Conservation (phyloP, 257 asterid species). For the Solanum clarkiae region DNA sequence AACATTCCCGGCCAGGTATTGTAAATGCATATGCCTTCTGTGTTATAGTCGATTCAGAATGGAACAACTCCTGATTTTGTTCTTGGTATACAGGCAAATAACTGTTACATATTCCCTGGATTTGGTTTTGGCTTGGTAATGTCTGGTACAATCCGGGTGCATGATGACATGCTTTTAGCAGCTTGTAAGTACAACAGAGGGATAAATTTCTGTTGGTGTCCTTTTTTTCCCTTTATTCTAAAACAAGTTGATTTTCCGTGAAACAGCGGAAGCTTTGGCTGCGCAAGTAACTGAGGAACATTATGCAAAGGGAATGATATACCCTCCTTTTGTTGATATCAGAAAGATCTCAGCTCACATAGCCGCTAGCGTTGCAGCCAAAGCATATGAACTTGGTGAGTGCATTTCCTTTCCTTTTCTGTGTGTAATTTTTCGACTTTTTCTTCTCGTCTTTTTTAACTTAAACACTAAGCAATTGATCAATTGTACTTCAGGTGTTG, state of each 20-base stretch:
- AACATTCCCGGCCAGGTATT: slow-evolving; percentile 81
- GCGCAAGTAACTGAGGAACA: slow-evolving; percentile 85
- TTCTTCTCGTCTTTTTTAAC: background rate
- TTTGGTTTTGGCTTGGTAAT: slow-evolving; percentile 89
- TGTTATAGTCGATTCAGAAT: background rate
- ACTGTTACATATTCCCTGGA: slow-evolving; percentile 95
- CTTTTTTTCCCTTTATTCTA: background rate
- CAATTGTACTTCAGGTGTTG: slow-evolving; percentile 41
- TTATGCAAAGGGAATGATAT: slow-evolving; percentile 83
- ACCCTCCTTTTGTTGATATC: slow-evolving; percentile 70
- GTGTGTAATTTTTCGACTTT: background rate
- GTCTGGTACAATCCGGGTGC: slow-evolving; percentile 92
- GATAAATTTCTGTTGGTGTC: background rate
- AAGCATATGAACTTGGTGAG: slow-evolving; percentile 93
- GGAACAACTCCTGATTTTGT: background rate
- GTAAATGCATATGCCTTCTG: background rate
- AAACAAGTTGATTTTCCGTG: background rate
- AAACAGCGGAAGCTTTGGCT: slow-evolving; percentile 96
- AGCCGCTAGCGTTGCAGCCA: slow-evolving; percentile 97
- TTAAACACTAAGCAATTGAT: background rate
- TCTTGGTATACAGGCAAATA: slow-evolving; percentile 60
- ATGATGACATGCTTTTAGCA: slow-evolving; percentile 95
- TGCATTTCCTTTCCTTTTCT: background rate
- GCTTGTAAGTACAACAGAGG: slow-evolving; percentile 58
- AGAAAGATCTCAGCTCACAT: slow-evolving; percentile 87